phyloP scores from a whole-genome alignment of 2,329 filamentous ascomycete species.

The Coniochaeta sp. region DNA sequence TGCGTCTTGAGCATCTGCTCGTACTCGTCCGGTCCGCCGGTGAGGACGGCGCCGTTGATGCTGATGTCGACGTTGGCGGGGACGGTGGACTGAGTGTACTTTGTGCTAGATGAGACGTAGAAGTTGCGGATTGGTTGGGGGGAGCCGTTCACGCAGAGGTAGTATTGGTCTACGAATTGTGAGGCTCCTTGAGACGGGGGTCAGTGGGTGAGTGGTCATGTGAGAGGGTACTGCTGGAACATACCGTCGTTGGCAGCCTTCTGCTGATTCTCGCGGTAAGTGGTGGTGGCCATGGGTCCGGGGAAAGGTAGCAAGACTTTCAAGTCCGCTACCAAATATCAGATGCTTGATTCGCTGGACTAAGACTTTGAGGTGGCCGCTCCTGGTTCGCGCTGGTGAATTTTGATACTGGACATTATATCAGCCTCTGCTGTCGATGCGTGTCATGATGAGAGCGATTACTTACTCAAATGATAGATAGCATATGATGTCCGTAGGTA shows the following conservation, averaged over 20 bases:
- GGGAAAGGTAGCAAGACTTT: not conserved
- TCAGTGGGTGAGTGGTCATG: not conserved
- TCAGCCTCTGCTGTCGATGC: not conserved
- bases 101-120: conserved; percentile 56
- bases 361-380: not conserved
- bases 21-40: conserved; percentile 52
- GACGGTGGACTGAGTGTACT: conserved; percentile 40
- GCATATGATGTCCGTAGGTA: not conserved
- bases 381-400: not conserved
- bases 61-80: conserved; percentile 54
- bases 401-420: not conserved
- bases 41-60: conserved; percentile 67
- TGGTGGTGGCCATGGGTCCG: not conserved
- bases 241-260: conserved; percentile 2
- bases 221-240: too few relatives aligned
- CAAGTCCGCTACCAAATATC: not conserved
- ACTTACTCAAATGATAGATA: not conserved
- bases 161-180: conserved; percentile 66
- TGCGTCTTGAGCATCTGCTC: conserved; percentile 61
- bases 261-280: not conserved
- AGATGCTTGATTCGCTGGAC: not conserved
- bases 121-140: conserved; percentile 61
- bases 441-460: not conserved
- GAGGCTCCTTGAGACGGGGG: conserved; percentile 49
- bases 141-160: conserved; percentile 39